phyloP scores from a whole-genome alignment of 495 filamentous ascomycete genomes.

The Penicillium goetzii region DNA sequence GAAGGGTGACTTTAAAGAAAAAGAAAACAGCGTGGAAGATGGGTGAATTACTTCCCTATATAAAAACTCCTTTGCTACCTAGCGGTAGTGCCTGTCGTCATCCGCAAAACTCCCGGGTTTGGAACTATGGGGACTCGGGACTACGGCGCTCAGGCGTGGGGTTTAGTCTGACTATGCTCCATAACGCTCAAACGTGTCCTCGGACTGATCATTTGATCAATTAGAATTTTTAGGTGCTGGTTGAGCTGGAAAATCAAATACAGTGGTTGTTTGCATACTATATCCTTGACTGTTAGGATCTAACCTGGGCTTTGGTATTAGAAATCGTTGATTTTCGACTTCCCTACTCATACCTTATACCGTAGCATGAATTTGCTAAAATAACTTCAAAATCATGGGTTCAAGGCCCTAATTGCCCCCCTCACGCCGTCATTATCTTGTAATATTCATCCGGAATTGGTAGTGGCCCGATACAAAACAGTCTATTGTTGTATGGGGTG shows the following conservation, averaged over 20 bases:
- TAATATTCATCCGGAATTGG: slow-evolving; percentile 8
- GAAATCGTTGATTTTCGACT: no score
- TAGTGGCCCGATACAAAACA: slow-evolving; percentile 1
- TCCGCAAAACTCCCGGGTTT: slow-evolving; percentile 27
- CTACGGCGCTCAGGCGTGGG: slow-evolving; percentile 18
- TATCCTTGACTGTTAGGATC: not conserved
- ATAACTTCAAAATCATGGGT: not conserved
- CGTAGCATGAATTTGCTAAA: not conserved
- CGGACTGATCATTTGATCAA: slow-evolving; percentile 7
- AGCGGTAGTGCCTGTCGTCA: slow-evolving; percentile 21
- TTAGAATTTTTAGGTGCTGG: slow-evolving; percentile 17
- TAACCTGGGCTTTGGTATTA: not conserved
- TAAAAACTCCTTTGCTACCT: slow-evolving; percentile 10
- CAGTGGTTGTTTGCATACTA: not conserved
- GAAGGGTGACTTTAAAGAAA: not conserved
- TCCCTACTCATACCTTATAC: no score
- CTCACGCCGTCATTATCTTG: not conserved
- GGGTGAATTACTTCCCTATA: slow-evolving; percentile 10
- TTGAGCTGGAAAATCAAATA: not conserved
- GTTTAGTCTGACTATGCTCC: slow-evolving; percentile 13
- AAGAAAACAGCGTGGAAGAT: not conserved
- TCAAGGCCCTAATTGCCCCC: not conserved
- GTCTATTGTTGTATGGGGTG: slow-evolving; percentile 11
- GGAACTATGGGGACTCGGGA: slow-evolving; percentile 12
- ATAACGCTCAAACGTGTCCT: slow-evolving; percentile 18